Evolutionary conservation across 208 protist genomes (phyloP), one percentile per base, ranked within the genome.

Genomic region (Blastocrithidia nonstop): DNA sequence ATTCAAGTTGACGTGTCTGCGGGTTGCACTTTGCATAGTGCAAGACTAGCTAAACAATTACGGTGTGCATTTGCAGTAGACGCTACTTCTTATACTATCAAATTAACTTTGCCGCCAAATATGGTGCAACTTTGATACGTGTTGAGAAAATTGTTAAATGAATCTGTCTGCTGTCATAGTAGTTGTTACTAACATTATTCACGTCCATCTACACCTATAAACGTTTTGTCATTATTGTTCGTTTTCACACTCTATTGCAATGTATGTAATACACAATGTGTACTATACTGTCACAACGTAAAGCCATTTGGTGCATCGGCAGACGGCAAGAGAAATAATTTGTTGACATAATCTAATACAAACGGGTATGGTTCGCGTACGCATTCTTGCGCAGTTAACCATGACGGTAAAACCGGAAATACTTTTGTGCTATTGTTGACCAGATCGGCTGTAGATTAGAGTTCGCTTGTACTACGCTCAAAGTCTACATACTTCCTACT

Each of bases 341-440:
- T 79, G 20, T 51, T 54, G 3, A 49, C 59, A 39, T 75, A 78
- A 54, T 78, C 66, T 21, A 84, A 57, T 35, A 45, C 55, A 13
- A 50, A 27, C 3, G 59, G 59, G 13, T 60, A 45, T 23, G 32
- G 36, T 9, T 47, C 47, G 23, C 54, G 45, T 11, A 50, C 28
- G 15, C 50, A 28, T 38, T 32, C 16, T 24, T 33, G 6, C 9
- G 37, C 6, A 3, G 15, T n/a, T 17, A 31, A 1, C 6, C 28
- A n/a, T n/a, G n/a, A n/a, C n/a, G n/a, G n/a, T n/a, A n/a, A n/a
- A n/a, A n/a, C n/a, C n/a, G n/a, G n/a, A n/a, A n/a, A n/a, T n/a
- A n/a, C n/a, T n/a, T n/a, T n/a, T n/a, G n/a, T n/a, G n/a, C n/a
- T n/a, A n/a, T n/a, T n/a, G n/a, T n/a, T n/a, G n/a, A n/a, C n/a